Evolutionary conservation across 345 rosid genomes (phyloP).

Genomic region (Dovyalis caffra): DNA sequence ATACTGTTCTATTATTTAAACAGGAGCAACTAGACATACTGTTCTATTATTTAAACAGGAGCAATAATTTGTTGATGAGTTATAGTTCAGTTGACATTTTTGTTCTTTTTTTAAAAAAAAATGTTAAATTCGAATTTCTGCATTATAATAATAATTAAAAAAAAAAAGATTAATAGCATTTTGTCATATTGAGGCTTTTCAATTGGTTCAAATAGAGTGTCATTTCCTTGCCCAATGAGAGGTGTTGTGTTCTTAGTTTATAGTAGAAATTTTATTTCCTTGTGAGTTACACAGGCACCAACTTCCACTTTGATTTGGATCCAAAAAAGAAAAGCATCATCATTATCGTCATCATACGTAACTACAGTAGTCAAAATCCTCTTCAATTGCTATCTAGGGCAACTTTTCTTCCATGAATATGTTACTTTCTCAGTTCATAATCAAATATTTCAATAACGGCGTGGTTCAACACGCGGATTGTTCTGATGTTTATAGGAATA

Average conservation of each 20-base stretch:
- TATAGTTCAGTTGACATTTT: too few relatives aligned
- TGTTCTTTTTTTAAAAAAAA: too few relatives aligned
- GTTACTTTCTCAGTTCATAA: not conserved
- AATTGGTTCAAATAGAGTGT: too few relatives aligned
- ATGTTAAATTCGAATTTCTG: too few relatives aligned
- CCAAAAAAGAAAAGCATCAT: slow-evolving; percentile 12
- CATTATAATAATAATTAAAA: too few relatives aligned
- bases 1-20: too few relatives aligned
- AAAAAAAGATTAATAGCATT: not conserved
- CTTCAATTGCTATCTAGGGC: not conserved
- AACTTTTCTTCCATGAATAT: not conserved
- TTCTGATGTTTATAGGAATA: not conserved
- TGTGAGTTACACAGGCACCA: not conserved
- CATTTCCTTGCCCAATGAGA: not conserved
- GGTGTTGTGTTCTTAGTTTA: not conserved
- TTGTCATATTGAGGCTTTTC: not conserved
- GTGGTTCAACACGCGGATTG: not conserved
- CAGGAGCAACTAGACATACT: too few relatives aligned
- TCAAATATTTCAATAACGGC: too few relatives aligned
- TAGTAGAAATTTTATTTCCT: not conserved
- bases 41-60: too few relatives aligned
- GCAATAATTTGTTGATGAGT: too few relatives aligned
- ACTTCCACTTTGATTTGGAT: slow-evolving; percentile 20
- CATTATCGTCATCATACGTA: not conserved
- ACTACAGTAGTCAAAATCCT: slow-evolving; percentile 2